Evolutionary conservation across 2,329 filamentous ascomycete species (phyloP).

Genomic region (Chrysosphaeria jannelii): DNA sequence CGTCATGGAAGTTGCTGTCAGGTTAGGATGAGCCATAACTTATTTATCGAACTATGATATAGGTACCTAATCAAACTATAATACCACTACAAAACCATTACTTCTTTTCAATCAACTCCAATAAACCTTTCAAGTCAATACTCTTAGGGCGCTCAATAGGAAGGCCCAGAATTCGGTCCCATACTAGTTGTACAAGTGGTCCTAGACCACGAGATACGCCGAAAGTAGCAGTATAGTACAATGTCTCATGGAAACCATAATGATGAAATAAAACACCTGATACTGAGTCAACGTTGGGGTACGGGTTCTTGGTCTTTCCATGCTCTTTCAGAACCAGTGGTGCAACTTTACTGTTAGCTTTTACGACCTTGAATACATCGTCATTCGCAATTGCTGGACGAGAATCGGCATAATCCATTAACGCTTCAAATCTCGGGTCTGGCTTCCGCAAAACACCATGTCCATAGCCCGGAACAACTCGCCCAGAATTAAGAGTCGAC

Average conservation of each 20-base stretch:
- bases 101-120: conserved; percentile 27
- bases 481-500: conserved; percentile 74
- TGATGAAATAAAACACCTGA: conserved; percentile 93
- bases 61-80: too few species aligned
- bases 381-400: conserved; percentile 63
- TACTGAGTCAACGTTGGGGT: conserved; percentile 83
- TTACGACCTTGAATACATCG: conserved; percentile 79
- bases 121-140: conserved; percentile 67
- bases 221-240: conserved; percentile 66
- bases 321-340: conserved; percentile 77
- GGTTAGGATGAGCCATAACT: too few species aligned
- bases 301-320: conserved; percentile 95
- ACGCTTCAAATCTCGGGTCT: conserved; percentile 80
- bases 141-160: conserved; percentile 97
- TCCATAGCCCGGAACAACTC: conserved; percentile 82
- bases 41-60: too few species aligned
- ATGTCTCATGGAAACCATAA: conserved; percentile 87
- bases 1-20: too few species aligned
- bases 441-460: conserved; percentile 92
- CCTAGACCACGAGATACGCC: conserved; percentile 45
- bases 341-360: conserved; percentile 76
- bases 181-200: conserved; percentile 77
- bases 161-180: conserved; percentile 77
- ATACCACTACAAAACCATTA: neutral
- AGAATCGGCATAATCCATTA: conserved; percentile 80